phyloP scores from a whole-genome alignment of 1,284 basidiomycete genomes.

The Heterobasidion parviporum region DNA sequence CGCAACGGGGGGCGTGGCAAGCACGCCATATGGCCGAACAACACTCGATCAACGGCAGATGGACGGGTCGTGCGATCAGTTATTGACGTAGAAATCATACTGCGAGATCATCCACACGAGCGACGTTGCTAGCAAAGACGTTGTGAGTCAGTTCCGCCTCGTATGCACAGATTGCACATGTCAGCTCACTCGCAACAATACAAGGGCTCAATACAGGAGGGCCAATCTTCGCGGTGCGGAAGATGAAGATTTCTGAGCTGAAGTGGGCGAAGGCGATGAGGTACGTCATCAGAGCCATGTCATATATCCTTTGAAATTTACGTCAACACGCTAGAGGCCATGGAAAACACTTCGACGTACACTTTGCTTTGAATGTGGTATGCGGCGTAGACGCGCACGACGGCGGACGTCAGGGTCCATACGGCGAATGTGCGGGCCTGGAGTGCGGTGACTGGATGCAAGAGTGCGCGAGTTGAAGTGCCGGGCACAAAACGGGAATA shows the following conservation, averaged over 20 bases:
- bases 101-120: conserved; percentile 45
- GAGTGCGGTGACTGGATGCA: conserved; percentile 63
- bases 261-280: conserved; percentile 89
- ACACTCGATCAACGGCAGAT: too few species aligned
- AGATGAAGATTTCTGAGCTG: conserved; percentile 78
- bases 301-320: conserved; percentile 62
- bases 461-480: neutral
- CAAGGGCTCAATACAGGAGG: conserved; percentile 69
- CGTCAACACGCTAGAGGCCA: neutral
- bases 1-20: too few species aligned
- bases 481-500: neutral
- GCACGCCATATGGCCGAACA: too few species aligned
- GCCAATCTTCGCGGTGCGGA: conserved; percentile 65
- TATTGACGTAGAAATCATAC: too few species aligned
- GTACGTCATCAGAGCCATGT: conserved; percentile 83
- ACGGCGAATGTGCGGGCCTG: conserved; percentile 83
- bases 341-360: conserved; percentile 35
- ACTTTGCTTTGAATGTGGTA: conserved; percentile 77
- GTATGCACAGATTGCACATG: neutral
- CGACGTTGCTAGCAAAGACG: conserved; percentile 42
- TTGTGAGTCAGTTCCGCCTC: neutral
- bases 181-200: conserved; percentile 75
- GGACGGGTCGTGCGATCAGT: too few species aligned
- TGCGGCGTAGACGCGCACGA: conserved; percentile 78
- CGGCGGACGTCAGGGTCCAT: conserved; percentile 82